These are phyloP conservation scores for Aureobasidium zeae DNA, from an alignment of 2,329 filamentous ascomycete genomes.

Conservation along the genomic window DNA sequence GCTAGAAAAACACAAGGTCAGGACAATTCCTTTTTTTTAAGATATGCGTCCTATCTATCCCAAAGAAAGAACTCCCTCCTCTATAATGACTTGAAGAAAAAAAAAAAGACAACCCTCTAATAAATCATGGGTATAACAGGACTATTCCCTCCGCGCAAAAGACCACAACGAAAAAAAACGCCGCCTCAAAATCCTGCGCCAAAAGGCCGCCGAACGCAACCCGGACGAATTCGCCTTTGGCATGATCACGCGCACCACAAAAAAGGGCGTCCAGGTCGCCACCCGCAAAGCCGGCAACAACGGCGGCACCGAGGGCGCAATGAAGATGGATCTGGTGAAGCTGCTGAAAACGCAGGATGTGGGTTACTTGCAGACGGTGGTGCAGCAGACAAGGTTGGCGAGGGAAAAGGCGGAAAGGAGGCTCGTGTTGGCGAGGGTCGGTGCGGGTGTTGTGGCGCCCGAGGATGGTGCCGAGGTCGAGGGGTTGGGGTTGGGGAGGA, in stretches of 20 bases:
- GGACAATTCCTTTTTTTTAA: conserved; percentile 31
- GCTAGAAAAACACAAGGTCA: conserved; percentile 94
- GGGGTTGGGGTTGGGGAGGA: conserved; percentile 28
- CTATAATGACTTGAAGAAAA: neutral
- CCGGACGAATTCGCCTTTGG: conserved; percentile 59
- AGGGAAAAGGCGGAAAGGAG: conserved; percentile 40
- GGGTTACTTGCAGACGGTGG: conserved; percentile 50
- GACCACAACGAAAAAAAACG: conserved; percentile 55
- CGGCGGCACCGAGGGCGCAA: conserved; percentile 24
- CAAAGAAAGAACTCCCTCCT: neutral
- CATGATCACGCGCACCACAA: conserved; percentile 48
- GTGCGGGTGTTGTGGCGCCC: too few species aligned
- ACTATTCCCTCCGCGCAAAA: conserved; percentile 56
- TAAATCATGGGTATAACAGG: too few species aligned
- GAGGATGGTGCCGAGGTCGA: too few species aligned
- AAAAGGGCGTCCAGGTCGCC: conserved; percentile 37
- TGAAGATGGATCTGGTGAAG: conserved; percentile 49
- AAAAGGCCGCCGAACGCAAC: conserved; percentile 53
- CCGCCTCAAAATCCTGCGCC: conserved; percentile 48
- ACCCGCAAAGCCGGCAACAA: conserved; percentile 40
- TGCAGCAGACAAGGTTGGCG: conserved; percentile 47
- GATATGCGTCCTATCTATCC: too few species aligned
- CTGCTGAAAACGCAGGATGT: conserved; percentile 58
- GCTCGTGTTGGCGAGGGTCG: conserved; percentile 28
- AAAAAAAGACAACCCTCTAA: neutral